Conservation (phyloP, 2,329 filamentous ascomycete genomes). For the Hymenoscyphus fraxineus region DNA sequence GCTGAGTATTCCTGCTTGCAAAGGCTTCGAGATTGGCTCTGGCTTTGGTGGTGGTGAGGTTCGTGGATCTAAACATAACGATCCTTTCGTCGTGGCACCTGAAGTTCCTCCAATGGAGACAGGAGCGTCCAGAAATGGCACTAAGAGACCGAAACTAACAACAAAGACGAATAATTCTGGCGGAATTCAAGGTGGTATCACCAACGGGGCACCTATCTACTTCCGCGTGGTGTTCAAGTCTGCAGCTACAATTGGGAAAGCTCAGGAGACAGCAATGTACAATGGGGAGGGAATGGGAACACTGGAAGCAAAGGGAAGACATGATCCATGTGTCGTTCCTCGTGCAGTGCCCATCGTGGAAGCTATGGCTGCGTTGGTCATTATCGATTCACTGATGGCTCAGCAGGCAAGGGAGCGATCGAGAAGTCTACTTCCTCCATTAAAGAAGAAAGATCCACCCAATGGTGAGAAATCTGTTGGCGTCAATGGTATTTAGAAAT, state of each 20-base stretch:
- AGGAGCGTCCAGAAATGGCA: slow-evolving; percentile 42
- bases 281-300: slow-evolving; percentile 66
- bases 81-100: slow-evolving; percentile 66
- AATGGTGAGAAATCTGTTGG: neutral
- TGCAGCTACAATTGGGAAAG: slow-evolving; percentile 85
- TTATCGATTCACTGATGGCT: slow-evolving; percentile 83
- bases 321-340: slow-evolving; percentile 84
- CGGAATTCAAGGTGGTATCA: slow-evolving; percentile 14
- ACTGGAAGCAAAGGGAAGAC: slow-evolving; percentile 86
- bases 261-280: slow-evolving; percentile 79
- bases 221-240: slow-evolving; percentile 96
- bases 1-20: slow-evolving; percentile 90
- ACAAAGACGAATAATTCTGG: slow-evolving; percentile 67
- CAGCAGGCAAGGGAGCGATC: slow-evolving; percentile 63
- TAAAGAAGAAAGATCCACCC: slow-evolving; percentile 27
- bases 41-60: slow-evolving; percentile 86
- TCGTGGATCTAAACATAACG: slow-evolving; percentile 87
- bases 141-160: slow-evolving; percentile 59
- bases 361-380: slow-evolving; percentile 81
- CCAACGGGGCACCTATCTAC: slow-evolving; percentile 68
- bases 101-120: slow-evolving; percentile 42
- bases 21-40: slow-evolving; percentile 92
- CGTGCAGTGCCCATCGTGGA: slow-evolving; percentile 86
- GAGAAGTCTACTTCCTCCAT: slow-evolving; percentile 42
- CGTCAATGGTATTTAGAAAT: slow-evolving; percentile 1